Conservation (phyloP, 495 filamentous ascomycete species). For the Haplographium delicatum region DNA sequence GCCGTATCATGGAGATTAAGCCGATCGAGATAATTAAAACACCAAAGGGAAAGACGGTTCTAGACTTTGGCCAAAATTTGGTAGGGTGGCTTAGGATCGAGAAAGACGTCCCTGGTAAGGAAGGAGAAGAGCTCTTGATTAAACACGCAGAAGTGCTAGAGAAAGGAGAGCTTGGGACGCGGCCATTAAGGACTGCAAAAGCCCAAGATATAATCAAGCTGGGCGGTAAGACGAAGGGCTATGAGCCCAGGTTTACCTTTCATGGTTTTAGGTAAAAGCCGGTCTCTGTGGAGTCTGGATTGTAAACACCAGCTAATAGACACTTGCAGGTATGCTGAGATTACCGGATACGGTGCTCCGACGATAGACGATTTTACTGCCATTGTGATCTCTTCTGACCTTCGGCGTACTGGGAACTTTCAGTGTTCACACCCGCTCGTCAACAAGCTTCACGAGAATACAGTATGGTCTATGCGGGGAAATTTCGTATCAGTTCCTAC, state of each 20-base stretch:
- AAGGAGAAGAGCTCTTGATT: slow-evolving; percentile 31
- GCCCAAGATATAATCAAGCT: background rate
- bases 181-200: slow-evolving; percentile 31
- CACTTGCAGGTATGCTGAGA: too few relatives aligned
- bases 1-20: slow-evolving; percentile 19
- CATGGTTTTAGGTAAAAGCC: slow-evolving; percentile 55
- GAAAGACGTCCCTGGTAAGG: slow-evolving; percentile 27
- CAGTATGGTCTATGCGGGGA: slow-evolving; percentile 45
- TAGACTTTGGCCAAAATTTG: slow-evolving; percentile 55
- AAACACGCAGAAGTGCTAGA: slow-evolving; percentile 48
- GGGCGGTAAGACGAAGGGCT: background rate
- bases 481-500: slow-evolving; percentile 51
- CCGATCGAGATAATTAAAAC: slow-evolving; percentile 34
- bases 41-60: slow-evolving; percentile 36
- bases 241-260: slow-evolving; percentile 44
- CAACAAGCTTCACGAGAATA: slow-evolving; percentile 45
- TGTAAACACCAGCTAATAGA: too few relatives aligned
- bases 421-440: slow-evolving; percentile 39
- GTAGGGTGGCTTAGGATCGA: slow-evolving; percentile 41
- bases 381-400: slow-evolving; percentile 46
- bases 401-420: slow-evolving; percentile 41
- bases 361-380: too few relatives aligned
- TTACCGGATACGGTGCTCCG: too few relatives aligned
- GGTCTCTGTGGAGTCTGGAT: too few relatives aligned
- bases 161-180: slow-evolving; percentile 41